A percentile compares a stretch with the other conserved stretches of the same genome.
Conservation (phyloP, 1,284 basidiomycete genomes). For the Amylostereum areolatum region DNA sequence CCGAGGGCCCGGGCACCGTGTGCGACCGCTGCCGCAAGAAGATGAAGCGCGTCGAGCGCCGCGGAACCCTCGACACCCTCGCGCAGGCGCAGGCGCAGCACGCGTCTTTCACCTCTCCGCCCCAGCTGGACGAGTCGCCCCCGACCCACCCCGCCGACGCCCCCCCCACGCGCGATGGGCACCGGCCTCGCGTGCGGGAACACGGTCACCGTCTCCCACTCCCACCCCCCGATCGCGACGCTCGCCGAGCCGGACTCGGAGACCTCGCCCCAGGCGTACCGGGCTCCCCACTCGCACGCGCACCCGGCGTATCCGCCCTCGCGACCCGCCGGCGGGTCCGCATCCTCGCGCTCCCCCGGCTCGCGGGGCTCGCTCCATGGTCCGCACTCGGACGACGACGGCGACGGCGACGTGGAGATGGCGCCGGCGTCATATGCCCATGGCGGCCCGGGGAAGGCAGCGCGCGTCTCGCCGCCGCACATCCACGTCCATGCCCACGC, state of each 20-base stretch:
- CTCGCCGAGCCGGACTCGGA: slow-evolving; percentile 6
- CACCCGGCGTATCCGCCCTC: too few species aligned
- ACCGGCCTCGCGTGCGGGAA: slow-evolving; percentile 10
- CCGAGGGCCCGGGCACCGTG: slow-evolving; percentile 76
- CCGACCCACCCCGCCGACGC: slow-evolving; percentile 17
- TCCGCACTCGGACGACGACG: neutral
- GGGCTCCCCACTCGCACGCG: too few species aligned
- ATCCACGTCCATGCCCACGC: slow-evolving; percentile 5
- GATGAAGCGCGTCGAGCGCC: slow-evolving; percentile 76
- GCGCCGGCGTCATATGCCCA: too few species aligned
- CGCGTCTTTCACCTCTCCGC: slow-evolving; percentile 17
- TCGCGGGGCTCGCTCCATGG: neutral
- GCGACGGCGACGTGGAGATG: neutral
- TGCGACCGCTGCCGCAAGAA: slow-evolving; percentile 81
- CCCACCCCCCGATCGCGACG: neutral
- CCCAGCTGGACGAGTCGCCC: slow-evolving; percentile 14
- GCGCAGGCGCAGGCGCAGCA: slow-evolving; percentile 20
- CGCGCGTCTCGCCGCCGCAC: neutral
- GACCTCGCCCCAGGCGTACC: slow-evolving; percentile 7
- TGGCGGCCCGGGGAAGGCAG: neutral
- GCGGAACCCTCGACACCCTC: slow-evolving; percentile 53
- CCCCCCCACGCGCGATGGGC: slow-evolving; percentile 19
- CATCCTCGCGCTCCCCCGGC: slow-evolving; percentile 6
- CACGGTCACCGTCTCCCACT: slow-evolving; percentile 7
- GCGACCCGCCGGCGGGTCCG: slow-evolving; percentile 4